Percentiles rank a stretch among this genome's conserved stretches.
Evolutionary conservation across 345 rosid species (phyloP).

Genomic region (Moricandia arvensis): DNA sequence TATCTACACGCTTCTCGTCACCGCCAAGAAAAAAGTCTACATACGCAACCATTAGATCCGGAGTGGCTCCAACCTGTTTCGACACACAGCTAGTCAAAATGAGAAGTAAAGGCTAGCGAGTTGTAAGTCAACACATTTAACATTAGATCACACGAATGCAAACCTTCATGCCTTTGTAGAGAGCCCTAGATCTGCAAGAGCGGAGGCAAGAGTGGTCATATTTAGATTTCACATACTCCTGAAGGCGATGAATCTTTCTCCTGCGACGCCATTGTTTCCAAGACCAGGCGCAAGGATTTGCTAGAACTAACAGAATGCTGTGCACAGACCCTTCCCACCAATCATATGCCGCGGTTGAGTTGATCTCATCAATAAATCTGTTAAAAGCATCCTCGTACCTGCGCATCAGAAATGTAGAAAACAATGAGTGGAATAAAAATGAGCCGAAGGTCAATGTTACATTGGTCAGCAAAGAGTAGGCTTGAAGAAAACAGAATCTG

Average conservation of each 20-base stretch:
- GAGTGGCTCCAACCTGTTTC: constrained; percentile 90
- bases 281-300: constrained; percentile 98
- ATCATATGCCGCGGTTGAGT: constrained; percentile 96
- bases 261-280: constrained; percentile 98
- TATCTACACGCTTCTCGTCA: constrained; percentile 94
- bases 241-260: constrained; percentile 84
- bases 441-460: constrained; percentile 13
- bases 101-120: neutral
- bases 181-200: constrained; percentile 96
- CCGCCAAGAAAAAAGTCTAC: constrained; percentile 97
- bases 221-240: constrained; percentile 94
- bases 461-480: neutral
- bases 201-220: constrained; percentile 99
- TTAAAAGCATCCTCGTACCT: constrained; percentile 99
- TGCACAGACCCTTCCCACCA: constrained; percentile 99
- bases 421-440: constrained; percentile 8
- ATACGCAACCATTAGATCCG: constrained; percentile 93
- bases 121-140: constrained; percentile 6
- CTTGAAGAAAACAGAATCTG: neutral
- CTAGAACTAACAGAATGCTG: constrained; percentile 85
- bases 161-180: constrained; percentile 99
- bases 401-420: constrained; percentile 30
- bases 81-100: constrained; percentile 16
- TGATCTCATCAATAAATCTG: constrained; percentile 92
- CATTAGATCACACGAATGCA: constrained; percentile 20